Base-by-base conservation (phyloP, 106 monocot genomes). In the Acorus calamus region DNA sequence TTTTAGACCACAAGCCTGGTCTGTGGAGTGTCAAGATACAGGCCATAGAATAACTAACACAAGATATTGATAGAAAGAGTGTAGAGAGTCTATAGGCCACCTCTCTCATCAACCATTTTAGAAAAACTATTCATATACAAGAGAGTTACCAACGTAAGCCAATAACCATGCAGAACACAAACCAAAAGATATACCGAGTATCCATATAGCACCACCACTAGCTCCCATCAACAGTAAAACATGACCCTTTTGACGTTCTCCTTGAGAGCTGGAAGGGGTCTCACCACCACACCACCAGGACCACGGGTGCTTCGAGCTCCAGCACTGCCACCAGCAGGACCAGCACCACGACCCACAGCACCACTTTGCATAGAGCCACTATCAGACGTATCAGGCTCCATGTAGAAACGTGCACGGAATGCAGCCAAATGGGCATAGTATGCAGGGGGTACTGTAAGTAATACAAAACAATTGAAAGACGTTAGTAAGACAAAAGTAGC, bases 401-500 rank as follows among this genome's bases (percentile, higher is more conserved):
- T 79, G 70, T 94, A 94, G 50, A 84, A 94, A 4, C 94, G 83
- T 28, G 94, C 94, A 28, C 94, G 78, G 75, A 84, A 86, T 2
- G 94, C 94, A 53, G 89, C 89, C 66, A 94, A 61, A 69, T 89
- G 94, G 52, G 94, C 94, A 46, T 89, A 94, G 55, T 94, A 94
- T n/a, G 89, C 94, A 55, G 94, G 94, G 5, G 94, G 94, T 56
- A 94, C 93, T 92, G 74, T 60, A 62, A 59, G 28, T 42, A 14
- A 51, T 7, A 51, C 14, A 60, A 60, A 13, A 41, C 28, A 28
- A 28, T 28, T 28, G 28, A 28, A 28, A 28, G 28, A 44, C 46
- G 63, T 57, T 6, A n/a, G 9, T 13, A 58, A 42, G 12, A 59
- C 0, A 41, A 41, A 12, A 52, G 3, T 45, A 58, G 6, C 44